Conservation (phyloP, 441 rosid genomes). For the Syzygium syzygioides region DNA sequence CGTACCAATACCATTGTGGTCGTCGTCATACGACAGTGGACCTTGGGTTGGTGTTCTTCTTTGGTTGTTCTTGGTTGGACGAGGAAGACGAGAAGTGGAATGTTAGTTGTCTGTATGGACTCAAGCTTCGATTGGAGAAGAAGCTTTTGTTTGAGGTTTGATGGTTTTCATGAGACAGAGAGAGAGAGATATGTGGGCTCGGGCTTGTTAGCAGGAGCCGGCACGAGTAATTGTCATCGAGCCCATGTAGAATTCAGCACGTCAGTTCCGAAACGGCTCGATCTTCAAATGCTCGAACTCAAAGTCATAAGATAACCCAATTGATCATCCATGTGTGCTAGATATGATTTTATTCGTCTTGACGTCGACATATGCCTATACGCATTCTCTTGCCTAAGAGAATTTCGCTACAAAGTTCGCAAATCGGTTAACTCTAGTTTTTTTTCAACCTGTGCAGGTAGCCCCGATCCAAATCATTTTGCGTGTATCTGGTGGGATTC, state of each 20-base stretch:
- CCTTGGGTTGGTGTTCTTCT: background rate
- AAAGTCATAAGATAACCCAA: background rate
- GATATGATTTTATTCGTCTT: background rate
- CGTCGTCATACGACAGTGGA: background rate
- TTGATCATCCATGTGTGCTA: background rate
- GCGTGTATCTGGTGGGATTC: background rate
- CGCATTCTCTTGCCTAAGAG: background rate
- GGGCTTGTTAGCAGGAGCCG: background rate
- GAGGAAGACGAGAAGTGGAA: background rate
- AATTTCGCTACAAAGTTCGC: background rate
- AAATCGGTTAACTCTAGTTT: background rate
- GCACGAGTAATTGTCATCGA: background rate
- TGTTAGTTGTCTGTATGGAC: background rate
- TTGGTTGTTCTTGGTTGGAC: background rate
- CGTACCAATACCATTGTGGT: background rate
- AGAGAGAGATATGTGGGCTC: background rate
- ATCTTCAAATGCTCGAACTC: background rate
- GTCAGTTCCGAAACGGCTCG: background rate
- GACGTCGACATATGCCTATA: background rate
- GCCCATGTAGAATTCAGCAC: fast-evolving
- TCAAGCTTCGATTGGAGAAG: background rate
- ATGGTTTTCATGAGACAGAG: background rate
- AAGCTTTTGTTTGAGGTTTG: background rate
- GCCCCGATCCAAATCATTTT: background rate
- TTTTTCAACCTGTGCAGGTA: background rate